A percentile compares a stretch with the other conserved stretches of the same genome.
Evolutionary conservation across 2,329 filamentous ascomycete species (phyloP).

Genomic region (Whalleya microplaca): DNA sequence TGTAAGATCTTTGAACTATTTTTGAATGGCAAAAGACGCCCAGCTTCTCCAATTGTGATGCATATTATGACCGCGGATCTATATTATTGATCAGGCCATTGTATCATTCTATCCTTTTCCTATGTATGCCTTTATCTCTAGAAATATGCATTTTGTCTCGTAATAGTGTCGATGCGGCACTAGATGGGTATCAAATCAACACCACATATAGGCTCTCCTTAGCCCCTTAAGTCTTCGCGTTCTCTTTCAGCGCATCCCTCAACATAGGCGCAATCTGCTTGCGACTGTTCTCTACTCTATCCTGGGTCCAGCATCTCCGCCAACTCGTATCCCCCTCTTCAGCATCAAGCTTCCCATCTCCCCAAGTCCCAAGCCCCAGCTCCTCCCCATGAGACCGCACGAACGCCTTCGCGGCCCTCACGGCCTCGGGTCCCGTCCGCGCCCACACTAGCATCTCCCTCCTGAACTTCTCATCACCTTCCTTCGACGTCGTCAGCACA

Average conservation of each 20-base stretch:
- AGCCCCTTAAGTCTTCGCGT: neutral
- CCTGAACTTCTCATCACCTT: slow-evolving; percentile 58
- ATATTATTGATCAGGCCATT: neutral
- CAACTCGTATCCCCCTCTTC: slow-evolving; percentile 44
- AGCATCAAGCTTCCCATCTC: slow-evolving; percentile 49
- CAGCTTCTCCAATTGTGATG: neutral
- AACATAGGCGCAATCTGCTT: slow-evolving; percentile 73
- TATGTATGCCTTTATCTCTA: neutral
- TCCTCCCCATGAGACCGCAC: slow-evolving; percentile 46
- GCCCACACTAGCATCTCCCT: slow-evolving; percentile 73
- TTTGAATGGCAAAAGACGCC: neutral
- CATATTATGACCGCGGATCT: neutral
- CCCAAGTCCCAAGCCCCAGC: slow-evolving; percentile 62
- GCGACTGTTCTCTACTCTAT: slow-evolving; percentile 61
- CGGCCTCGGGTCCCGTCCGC: slow-evolving; percentile 49
- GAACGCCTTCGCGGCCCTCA: slow-evolving; percentile 59
- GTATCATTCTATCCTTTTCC: too few species aligned
- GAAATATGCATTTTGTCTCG: neutral
- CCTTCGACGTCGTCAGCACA: slow-evolving; percentile 71
- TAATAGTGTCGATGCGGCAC: neutral
- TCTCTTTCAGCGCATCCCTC: slow-evolving; percentile 55
- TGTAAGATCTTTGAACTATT: slow-evolving; percentile 1
- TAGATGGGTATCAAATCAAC: neutral
- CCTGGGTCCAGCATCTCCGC: slow-evolving; percentile 70
- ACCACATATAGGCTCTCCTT: neutral